Percentiles rank a stretch among this genome's conserved stretches.
Evolutionary conservation across 371 early-diverging fungal genomes (phyloP).

Genomic region (Mucor mucedo): DNA sequence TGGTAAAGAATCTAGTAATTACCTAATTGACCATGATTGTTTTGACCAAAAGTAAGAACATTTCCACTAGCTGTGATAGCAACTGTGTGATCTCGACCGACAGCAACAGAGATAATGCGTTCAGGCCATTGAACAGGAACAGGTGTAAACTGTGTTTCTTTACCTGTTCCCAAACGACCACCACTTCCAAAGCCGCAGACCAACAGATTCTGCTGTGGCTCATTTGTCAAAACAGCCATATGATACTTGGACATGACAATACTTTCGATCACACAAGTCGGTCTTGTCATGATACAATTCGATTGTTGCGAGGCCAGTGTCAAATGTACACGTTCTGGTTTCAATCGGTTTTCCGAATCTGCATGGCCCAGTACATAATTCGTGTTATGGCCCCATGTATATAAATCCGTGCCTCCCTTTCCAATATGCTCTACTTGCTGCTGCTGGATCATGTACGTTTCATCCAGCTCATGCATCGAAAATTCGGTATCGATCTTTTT

Average conservation of each 20-base stretch:
- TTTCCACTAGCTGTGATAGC: conserved; percentile 60
- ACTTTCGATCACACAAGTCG: conserved; percentile 36
- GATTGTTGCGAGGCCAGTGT: conserved; percentile 40
- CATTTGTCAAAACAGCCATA: conserved; percentile 64
- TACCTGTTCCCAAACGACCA: conserved; percentile 72
- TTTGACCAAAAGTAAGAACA: conserved; percentile 67
- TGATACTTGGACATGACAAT: conserved; percentile 77
- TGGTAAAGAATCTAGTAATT: not conserved
- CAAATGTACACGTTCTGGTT: conserved; percentile 69
- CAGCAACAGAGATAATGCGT: conserved; percentile 53
- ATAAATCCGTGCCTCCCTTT: conserved; percentile 62
- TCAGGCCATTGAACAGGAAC: conserved; percentile 59
- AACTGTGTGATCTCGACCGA: conserved; percentile 78
- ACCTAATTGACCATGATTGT: conserved; percentile 72
- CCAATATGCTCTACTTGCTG: not conserved
- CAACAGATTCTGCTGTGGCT: conserved; percentile 50
- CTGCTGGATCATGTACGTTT: not conserved
- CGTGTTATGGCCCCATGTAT: conserved; percentile 80
- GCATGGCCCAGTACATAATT: conserved; percentile 73
- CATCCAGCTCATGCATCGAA: not conserved
- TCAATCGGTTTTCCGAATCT: conserved; percentile 66
- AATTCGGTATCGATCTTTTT: not conserved
- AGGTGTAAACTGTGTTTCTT: conserved; percentile 60
- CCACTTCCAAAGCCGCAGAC: conserved; percentile 78
- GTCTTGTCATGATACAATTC: conserved; percentile 33